A percentile compares a stretch with the other conserved stretches of the same genome.
Conservation (phyloP, 139 green algal species). For the Auxenochlorella pyrenoidosa region DNA sequence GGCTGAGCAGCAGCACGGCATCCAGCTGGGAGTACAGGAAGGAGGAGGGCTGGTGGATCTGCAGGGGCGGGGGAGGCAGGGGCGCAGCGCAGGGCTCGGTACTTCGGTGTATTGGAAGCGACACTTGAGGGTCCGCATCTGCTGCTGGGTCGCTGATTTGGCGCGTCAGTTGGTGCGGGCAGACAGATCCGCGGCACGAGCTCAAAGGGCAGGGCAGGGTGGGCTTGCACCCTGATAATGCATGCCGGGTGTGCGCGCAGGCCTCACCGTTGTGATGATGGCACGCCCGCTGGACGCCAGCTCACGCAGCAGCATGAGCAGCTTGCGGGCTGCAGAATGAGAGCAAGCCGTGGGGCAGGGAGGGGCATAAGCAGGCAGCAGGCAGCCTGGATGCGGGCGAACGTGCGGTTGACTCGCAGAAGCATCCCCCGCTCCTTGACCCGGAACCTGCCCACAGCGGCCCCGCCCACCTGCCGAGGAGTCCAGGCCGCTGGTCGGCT, state of each 20-base stretch:
- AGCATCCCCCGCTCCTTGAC: no score
- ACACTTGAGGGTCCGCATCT: background rate
- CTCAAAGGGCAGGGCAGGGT: no score
- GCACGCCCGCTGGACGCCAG: conserved; percentile 79
- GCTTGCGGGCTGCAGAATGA: conserved; percentile 78
- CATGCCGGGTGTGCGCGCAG: no score
- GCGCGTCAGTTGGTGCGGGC: no score
- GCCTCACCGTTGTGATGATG: conserved; percentile 81
- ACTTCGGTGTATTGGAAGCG: background rate
- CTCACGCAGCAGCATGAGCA: conserved; percentile 78
- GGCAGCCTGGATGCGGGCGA: background rate
- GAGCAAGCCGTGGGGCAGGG: background rate
- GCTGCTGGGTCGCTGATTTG: no score
- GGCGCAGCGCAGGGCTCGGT: no score
- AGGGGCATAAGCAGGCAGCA: background rate
- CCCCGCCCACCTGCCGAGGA: conserved; percentile 55
- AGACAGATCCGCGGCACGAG: no score
- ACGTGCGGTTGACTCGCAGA: no score
- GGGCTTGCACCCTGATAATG: no score
- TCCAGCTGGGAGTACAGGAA: conserved; percentile 88
- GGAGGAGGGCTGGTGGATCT: conserved; percentile 78
- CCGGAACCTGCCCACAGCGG: no score
- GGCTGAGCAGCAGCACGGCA: conserved; percentile 67
- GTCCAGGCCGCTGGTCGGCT: conserved; percentile 84
- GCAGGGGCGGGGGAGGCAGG: background rate